Evolutionary conservation across 169 alveolate genomes (phyloP).

Genomic region (Cryptosporidium muris): DNA sequence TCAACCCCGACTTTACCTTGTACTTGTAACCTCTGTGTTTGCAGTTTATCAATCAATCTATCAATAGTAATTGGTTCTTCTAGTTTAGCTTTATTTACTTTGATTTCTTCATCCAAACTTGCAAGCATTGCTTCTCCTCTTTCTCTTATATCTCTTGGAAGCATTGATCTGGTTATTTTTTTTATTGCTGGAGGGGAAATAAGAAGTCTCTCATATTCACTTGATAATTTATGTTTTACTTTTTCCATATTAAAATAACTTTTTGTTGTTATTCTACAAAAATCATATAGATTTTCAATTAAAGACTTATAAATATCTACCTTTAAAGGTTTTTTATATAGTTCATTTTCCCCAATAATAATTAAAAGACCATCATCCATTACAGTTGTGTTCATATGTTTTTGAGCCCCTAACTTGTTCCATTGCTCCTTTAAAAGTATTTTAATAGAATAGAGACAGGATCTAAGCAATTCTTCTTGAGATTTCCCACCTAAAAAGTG

Average conservation of each 20-base stretch:
- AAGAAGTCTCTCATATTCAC: background rate
- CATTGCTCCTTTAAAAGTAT: conserved; percentile 36
- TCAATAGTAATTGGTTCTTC: conserved; percentile 5
- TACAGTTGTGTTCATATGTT: background rate
- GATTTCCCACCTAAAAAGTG: conserved; percentile 15
- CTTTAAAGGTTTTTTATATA: conserved; percentile 22
- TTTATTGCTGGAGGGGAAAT: conserved; percentile 11
- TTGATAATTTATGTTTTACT: background rate
- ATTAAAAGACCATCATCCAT: conserved; percentile 8
- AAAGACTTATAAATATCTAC: background rate
- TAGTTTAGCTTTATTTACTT: conserved; percentile 5
- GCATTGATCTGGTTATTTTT: conserved; percentile 21
- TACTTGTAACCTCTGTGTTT: background rate
- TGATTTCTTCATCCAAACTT: conserved; percentile 18
- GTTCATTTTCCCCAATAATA: conserved; percentile 22
- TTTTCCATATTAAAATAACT: conserved; percentile 7
- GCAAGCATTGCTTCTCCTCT: conserved; percentile 57
- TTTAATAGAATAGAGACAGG: conserved; percentile 43
- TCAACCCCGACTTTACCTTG: conserved; percentile 22
- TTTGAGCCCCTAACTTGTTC: conserved; percentile 5
- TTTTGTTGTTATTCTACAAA: conserved; percentile 3
- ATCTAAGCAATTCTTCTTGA: conserved; percentile 5
- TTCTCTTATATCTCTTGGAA: conserved; percentile 47
- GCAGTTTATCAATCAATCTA: conserved; percentile 1
- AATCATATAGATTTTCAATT: conserved; percentile 9